Base-by-base conservation (phyloP, 75 land plant species). In the Ceratopteris richardii region DNA sequence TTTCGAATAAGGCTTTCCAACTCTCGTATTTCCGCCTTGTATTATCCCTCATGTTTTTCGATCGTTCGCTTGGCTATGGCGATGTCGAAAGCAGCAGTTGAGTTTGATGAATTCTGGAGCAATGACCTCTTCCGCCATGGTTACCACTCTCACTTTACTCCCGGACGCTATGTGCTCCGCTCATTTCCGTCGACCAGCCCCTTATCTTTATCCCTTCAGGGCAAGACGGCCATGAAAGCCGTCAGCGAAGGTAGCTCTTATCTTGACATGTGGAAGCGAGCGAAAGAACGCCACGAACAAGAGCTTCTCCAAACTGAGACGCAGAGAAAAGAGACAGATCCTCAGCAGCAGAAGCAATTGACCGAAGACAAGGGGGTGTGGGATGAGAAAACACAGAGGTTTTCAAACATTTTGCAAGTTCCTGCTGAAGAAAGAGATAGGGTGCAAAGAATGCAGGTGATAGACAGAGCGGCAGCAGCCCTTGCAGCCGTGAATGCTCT, bases 381-480 rank as follows among this genome's bases (percentile, higher is more conserved):
- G 58, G 68, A 75, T 70, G 50, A 27, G 66, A 77, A 67, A 67
- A 75, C 65, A 31, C 61, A 59, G 71, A 55, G 60, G 61, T 89
- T 89, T 69, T 18, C 67, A 36, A 68, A 67, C 68, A 64, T 89
- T 61, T 70, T 81, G 67, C 69, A 89, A 42, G 88, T 90, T 57
- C 78, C 91, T 6, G 57, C 11, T 26, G 96, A 90, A 61, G 96
- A 90, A 71, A 54, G 98, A 61, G 96, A 94, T 55, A 66, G 75
- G 44, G 66, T 80, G 31, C 96, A 94, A 71, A 61, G 79, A 48
- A 50, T 83, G 61, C 98, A 94, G 71, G 82, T 94, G 29, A 67
- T 94, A 51, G 87, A 86, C 54, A 80, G 98, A 21, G 98, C 98
- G 9, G 91, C 88, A 31, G 98, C 98, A 0, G 96, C 96, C 14